Base-by-base conservation (phyloP, 2,329 filamentous ascomycete species). In the Incumbomyces delicatus region DNA sequence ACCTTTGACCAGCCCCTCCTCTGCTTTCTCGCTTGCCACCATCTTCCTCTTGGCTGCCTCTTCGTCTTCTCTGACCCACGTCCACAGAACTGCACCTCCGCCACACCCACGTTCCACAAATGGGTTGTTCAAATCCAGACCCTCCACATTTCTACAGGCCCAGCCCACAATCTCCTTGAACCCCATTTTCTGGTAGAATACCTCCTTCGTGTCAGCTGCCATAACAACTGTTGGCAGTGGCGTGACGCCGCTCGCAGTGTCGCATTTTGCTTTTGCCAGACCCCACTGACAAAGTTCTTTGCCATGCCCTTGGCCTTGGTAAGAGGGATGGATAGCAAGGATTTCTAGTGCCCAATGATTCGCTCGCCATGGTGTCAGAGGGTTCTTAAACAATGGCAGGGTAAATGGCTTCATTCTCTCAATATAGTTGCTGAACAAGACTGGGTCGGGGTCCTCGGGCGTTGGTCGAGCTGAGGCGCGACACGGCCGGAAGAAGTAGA, bases 381-480 rank as follows among this genome's bases (percentile, higher is more conserved):
- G 50, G 16, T 48, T 40, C 12, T 6, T 12, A 11, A 42, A 6
- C 12, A 42, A 27, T 8, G 32, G 45, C 16, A 14, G 29, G 6
- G 16, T 17, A 22, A 50, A 49, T n/a, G 50, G 50, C 2, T 38
- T 16, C 3, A 44, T 31, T 8, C 33, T 33, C 13, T 38, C n/a
- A 29, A 47, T 1, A 48, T 50, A 50, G 14, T 50, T 50, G 40
- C 40, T 48, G 18, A 27, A 41, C 5, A 39, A 45, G 20, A 53
- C 37, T 8, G 48, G 48, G 6, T 44, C 31, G 6, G 48, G 45
- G 18, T 60, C 57, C 43, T 64, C 61, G 4, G 63, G 59, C 6
- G 65, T 61, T n/a, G 62, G 56, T 29, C 46, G 52, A 7, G 45
- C 29, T 3, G 48, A 46, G 29, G 50, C 45, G 32, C 46, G 38